Evolutionary conservation across 305 asterid species (phyloP), one percentile per base, ranked within the genome.

Genomic region (Striga hermonthica): DNA sequence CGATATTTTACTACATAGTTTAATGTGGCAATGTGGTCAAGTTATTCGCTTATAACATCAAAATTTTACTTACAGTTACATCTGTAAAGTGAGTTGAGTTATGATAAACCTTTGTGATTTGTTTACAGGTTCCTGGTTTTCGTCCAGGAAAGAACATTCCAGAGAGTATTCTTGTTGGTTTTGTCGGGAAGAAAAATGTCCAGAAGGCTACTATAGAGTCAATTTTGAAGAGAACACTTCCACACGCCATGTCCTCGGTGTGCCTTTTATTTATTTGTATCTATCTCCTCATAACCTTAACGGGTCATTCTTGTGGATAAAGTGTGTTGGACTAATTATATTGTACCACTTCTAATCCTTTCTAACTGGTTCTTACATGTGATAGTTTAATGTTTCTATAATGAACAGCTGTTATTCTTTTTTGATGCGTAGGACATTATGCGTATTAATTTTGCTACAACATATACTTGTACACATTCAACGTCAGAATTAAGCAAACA

Each of bases 141-240:
- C 98, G 97, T 58, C 95, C 93, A 0, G 97, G 98, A 67, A 90
- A 89, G 83, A 82, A 73, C 76, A 86, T 92, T 60, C 97, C 98
- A 5, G 97, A 89, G 76, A 81, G 74, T 72, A 84, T 90, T 69
- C 95, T 92, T 66, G 16, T 89, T 57, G 62, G 82, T 68, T 78
- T 69, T 58, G 75, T 86, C 12, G 97, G 98, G 70, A 83, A 84
- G 79, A 81, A 84, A 50, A 65, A 69, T 76, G 81, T 86, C 69
- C 88, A 77, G 79, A 83, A 76, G 76, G 92, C 98, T 44, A 80
- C 85, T 16, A 82, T 92, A 41, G 97, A 92, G 73, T 82, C 97
- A 62, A 87, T 92, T 75, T 76, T 92, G 78, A 87, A 89, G 86
- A 84, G 96, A 84, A 92, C 98, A 34, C 97, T 92, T 79, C 96